A percentile compares a stretch with the other conserved stretches of the same genome.
These are phyloP conservation scores for Cryphonectria carpinicola DNA, from an alignment of 2,329 filamentous ascomycete species.

Conservation along the genomic window DNA sequence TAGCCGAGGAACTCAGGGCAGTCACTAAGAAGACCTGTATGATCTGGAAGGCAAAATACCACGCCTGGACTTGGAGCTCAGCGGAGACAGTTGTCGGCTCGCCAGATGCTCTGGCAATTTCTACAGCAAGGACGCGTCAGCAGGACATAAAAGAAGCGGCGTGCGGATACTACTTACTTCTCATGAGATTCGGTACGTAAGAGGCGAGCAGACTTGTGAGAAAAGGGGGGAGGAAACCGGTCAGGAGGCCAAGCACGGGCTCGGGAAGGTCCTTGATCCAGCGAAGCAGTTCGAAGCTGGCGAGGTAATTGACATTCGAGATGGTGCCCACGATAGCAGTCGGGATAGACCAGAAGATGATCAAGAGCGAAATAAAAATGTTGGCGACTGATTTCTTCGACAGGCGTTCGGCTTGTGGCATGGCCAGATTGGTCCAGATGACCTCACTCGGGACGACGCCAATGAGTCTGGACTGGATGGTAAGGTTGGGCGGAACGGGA, in stretches of 20 bases:
- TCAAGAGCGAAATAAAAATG: slow-evolving; percentile 23
- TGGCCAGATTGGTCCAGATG: slow-evolving; percentile 63
- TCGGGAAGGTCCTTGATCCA: slow-evolving; percentile 82
- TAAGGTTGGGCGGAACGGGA: slow-evolving; percentile 54
- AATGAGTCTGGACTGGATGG: slow-evolving; percentile 84
- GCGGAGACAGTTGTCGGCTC: slow-evolving; percentile 71
- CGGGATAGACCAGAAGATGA: slow-evolving; percentile 83
- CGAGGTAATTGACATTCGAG: slow-evolving; percentile 78
- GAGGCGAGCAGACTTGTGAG: slow-evolving; percentile 28
- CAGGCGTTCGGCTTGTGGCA: slow-evolving; percentile 27
- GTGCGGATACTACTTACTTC: slow-evolving; percentile 53
- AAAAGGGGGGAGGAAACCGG: slow-evolving; percentile 75
- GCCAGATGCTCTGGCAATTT: slow-evolving; percentile 72
- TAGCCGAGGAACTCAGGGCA: slow-evolving; percentile 74
- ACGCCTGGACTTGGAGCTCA: slow-evolving; percentile 78
- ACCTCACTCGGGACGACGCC: slow-evolving; percentile 80
- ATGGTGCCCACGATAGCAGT: slow-evolving; percentile 81
- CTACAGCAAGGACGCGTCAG: slow-evolving; percentile 39
- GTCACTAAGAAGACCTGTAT: slow-evolving; percentile 85
- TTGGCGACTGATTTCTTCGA: slow-evolving; percentile 28
- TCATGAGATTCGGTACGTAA: slow-evolving; percentile 72
- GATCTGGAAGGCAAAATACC: slow-evolving; percentile 80
- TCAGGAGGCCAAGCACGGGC: slow-evolving; percentile 81
- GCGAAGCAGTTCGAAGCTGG: slow-evolving; percentile 66
- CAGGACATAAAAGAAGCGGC: neutral